Evolutionary conservation across 1,284 basidiomycete genomes (phyloP), one percentile per base, ranked within the genome.

Genomic region (Golubevia pallescens): DNA sequence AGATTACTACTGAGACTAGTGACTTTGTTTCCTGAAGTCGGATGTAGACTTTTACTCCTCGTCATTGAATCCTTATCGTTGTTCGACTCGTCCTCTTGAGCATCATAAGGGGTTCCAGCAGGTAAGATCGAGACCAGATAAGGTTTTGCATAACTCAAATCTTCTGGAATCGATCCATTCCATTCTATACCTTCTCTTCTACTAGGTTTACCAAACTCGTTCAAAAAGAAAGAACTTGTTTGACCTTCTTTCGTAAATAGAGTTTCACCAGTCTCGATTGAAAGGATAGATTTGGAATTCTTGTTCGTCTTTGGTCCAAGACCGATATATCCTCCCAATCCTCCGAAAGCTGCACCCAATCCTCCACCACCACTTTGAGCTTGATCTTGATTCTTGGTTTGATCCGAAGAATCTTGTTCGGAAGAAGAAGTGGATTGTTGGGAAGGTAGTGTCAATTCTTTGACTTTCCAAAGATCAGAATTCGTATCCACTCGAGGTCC

Each of bases 71-170:
- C 73, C 48, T 63, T 42, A 24, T 48, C 16, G 16, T 2, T 48
- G 13, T 48, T 48, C 16, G 8, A 10, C 8, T 16, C 16, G 1
- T 10, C 8, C 8, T 13, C 42, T 48, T 48, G 42, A 48, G 42
- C 16, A 48, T 48, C 42, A 16, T 48, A 48, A 16, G 42, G 42
- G 6, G 42, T 48, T 48, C 42, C 42, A 48, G 42, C 63, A 2
- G 78, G 78, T 28, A 80, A 55, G 20, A 80, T 53, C 16, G 69
- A 63, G 52, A 80, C 71, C 23, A 80, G 71, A 67, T 80, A 80
- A 2, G 78, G 78, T 60, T 70, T 73, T 14, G 72, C 71, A 23
- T 69, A 78, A 1, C 69, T 70, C 28, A 80, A 69, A 54, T 80
- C 77, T 28, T 78, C 78, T 38, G 78, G 78, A n/a, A 61, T 66